Evolutionary conservation across 129 eudicot genomes (phyloP), one percentile per base, ranked within the genome.

Genomic region (Flaveria robusta): DNA sequence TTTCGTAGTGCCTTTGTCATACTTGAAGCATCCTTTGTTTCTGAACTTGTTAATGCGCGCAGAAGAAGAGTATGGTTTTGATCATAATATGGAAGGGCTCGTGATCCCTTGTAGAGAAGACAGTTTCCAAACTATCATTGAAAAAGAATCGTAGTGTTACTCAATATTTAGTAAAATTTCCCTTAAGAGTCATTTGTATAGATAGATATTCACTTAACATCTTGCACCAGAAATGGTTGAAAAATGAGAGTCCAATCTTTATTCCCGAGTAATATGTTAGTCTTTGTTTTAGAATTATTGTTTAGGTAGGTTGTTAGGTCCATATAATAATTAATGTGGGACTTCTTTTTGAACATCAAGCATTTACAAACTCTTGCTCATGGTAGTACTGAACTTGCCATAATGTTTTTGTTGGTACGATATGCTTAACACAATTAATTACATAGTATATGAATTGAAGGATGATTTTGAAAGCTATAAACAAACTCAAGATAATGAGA

Each of bases 1-100:
- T 11, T 84, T 66, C 78, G 68, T 88, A 9, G 75, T 90, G 26
- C 96, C 91, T 9, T 24, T 86, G 23, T 74, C 89, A 4, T 88
- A 62, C 51, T 51, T 75, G 22, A 65, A 37, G 2, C 79, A 75
- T 47, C 72, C 72, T 29, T 49, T 22, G 4, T 75, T 75, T 65
- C 5, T 47, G 22, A 52, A 20, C 50, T 47, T 75, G 50, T 45
- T 75, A 15, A 31, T 34, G 63, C 72, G 34, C 4, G 72, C 65
- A 14, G 79, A 75, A 15, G 79, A 75, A 75, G 72, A 65, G 66
- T 75, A 43, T 11, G 79, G 72, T 0, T 75, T 47, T 31, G 41
- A 75, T 37, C 79, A 75, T 75, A 23, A 41, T 29, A 65, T 75
- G 79, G 79, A 62, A 0, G 66, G 79, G 37, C 65, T 75, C 65